phyloP scores from a whole-genome alignment of 768 basidiomycete species.

The Termitomyces sp. region DNA sequence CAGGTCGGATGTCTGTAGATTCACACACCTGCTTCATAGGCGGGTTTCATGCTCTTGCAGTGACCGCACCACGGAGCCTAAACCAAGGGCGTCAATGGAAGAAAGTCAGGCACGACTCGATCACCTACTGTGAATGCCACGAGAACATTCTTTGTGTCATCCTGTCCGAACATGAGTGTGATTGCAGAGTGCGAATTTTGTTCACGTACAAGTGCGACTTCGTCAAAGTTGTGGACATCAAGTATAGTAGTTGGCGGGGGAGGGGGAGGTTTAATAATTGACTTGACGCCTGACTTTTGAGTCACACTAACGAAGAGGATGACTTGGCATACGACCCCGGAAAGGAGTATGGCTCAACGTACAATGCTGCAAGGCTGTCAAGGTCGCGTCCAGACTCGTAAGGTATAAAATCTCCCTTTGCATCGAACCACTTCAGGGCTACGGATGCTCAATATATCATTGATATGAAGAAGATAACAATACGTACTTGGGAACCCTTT shows the following conservation, averaged over 20 bases:
- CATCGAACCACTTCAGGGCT: conserved; percentile 92
- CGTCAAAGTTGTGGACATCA: conserved; percentile 68
- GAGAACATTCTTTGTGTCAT: conserved; percentile 73
- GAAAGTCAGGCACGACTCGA: neutral
- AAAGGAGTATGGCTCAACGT: conserved; percentile 21
- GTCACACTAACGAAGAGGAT: conserved; percentile 47
- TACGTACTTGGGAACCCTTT: conserved; percentile 82
- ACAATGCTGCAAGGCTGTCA: conserved; percentile 73
- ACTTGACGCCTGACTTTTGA: conserved; percentile 71
- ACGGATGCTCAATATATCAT: conserved; percentile 4
- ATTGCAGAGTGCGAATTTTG: neutral
- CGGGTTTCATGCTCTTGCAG: conserved; percentile 88
- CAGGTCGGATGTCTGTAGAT: neutral
- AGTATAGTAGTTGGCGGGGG: conserved; percentile 65
- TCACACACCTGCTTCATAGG: conserved; percentile 66
- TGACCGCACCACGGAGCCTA: conserved; percentile 87
- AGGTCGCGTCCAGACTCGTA: conserved; percentile 81
- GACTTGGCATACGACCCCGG: neutral
- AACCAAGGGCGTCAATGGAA: conserved; percentile 1
- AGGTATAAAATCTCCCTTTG: conserved; percentile 54
- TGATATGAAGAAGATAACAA: neutral
- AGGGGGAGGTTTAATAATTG: conserved; percentile 82
- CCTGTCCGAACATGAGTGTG: conserved; percentile 26
- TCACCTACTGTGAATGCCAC: conserved; percentile 70
- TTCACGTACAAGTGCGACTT: conserved; percentile 55